Evolutionary conservation across 2,329 filamentous ascomycete species (phyloP).

Genomic region (Phoma sp.): DNA sequence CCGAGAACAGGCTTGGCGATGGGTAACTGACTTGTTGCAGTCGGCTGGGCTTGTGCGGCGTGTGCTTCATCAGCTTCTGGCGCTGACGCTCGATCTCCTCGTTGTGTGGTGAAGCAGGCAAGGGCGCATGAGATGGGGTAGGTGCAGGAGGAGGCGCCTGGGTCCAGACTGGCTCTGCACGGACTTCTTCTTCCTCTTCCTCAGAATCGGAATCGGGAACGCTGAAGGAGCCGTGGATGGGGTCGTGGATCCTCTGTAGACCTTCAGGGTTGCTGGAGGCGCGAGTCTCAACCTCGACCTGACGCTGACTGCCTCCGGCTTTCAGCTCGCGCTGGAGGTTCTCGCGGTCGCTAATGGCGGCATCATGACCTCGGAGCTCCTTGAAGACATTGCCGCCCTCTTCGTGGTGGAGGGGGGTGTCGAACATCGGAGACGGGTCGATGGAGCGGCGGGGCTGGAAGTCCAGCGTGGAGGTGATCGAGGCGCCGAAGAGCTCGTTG

Average conservation of each 20-base stretch:
- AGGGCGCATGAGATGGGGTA: constrained; percentile 41
- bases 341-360: constrained; percentile 24
- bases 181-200: constrained; percentile 38
- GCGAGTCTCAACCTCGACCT: constrained; percentile 23
- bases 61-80: constrained; percentile 41
- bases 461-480: constrained; percentile 31
- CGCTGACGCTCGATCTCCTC: constrained; percentile 40
- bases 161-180: constrained; percentile 38
- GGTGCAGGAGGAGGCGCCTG: constrained; percentile 46
- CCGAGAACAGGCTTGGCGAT: constrained; percentile 39
- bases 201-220: constrained; percentile 23
- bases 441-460: constrained; percentile 39
- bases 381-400: constrained; percentile 40
- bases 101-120: constrained; percentile 14
- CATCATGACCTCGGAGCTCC: constrained; percentile 28
- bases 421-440: constrained; percentile 44
- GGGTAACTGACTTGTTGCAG: constrained; percentile 43
- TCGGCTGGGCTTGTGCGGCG: constrained; percentile 42
- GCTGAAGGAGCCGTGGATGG: constrained; percentile 21
- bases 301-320: not conserved
- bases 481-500: constrained; percentile 28
- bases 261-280: constrained; percentile 27
- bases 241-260: constrained; percentile 10
- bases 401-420: constrained; percentile 19
- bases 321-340: constrained; percentile 15